Conservation (phyloP, 2,329 filamentous ascomycete genomes). For the Sporothrix luriei region DNA sequence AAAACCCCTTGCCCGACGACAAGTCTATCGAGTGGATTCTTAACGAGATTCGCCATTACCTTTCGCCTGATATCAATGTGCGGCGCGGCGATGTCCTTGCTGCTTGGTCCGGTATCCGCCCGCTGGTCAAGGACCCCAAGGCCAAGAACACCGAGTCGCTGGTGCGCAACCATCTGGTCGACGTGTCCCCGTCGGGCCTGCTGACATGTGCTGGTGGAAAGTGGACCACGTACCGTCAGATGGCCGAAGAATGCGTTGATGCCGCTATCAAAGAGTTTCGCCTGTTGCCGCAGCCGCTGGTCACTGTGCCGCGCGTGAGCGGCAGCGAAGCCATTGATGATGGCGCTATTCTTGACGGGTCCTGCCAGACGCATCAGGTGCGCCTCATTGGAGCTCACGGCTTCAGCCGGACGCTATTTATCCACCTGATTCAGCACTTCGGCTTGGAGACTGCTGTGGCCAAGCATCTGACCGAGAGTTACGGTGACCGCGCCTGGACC, state of each 20-base stretch:
- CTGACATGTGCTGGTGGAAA: constrained; percentile 82
- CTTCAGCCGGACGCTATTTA: constrained; percentile 82
- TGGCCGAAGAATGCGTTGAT: constrained; percentile 84
- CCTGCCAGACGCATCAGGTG: constrained; percentile 73
- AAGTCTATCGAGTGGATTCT: constrained; percentile 82
- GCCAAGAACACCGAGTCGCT: constrained; percentile 81
- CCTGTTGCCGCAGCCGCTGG: constrained; percentile 53
- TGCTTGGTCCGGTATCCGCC: constrained; percentile 76
- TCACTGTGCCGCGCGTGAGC: constrained; percentile 63
- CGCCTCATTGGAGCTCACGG: constrained; percentile 76
- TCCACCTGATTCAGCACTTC: constrained; percentile 92
- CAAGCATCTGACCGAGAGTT: constrained; percentile 81
- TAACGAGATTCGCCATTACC: constrained; percentile 73
- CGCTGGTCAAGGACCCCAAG: constrained; percentile 77
- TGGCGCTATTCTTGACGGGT: constrained; percentile 68
- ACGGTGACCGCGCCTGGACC: constrained; percentile 90
- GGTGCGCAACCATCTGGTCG: constrained; percentile 78
- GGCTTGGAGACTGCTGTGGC: constrained; percentile 93
- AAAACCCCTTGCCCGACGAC: constrained; percentile 71
- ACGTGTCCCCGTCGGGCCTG: constrained; percentile 71
- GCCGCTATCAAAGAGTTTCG: constrained; percentile 69
- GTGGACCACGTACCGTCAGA: constrained; percentile 87
- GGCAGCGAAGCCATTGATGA: constrained; percentile 70
- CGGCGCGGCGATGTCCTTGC: constrained; percentile 75
- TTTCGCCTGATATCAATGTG: constrained; percentile 74